A percentile compares a stretch with the other conserved stretches of the same genome.
Conservation (phyloP, 2,329 filamentous ascomycete species). For the Ilyonectria mors-panacis region DNA sequence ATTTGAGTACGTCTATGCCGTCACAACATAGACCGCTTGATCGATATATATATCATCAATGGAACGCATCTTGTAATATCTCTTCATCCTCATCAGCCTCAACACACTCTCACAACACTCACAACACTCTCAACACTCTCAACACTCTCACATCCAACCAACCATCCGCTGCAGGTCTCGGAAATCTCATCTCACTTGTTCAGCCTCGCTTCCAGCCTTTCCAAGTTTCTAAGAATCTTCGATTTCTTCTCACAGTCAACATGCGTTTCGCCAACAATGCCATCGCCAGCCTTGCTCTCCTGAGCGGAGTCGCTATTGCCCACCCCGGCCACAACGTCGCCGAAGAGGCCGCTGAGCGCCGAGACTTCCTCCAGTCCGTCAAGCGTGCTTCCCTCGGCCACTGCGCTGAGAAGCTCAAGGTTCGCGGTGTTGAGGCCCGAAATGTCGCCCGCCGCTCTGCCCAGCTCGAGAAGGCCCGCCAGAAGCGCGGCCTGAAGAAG, state of each 20-base stretch:
- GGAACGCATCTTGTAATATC: background rate
- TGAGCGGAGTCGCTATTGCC: constrained; percentile 47
- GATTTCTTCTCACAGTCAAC: background rate
- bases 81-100: constrained; percentile 12
- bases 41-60: background rate
- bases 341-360: constrained; percentile 65
- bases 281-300: constrained; percentile 32
- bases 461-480: constrained; percentile 58
- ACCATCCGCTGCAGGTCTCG: constrained; percentile 21
- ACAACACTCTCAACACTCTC: background rate
- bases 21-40: background rate
- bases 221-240: background rate
- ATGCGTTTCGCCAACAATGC: constrained; percentile 36
- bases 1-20: background rate
- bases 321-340: constrained; percentile 66
- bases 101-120: constrained; percentile 11
- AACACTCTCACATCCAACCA: background rate
- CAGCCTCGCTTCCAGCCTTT: background rate
- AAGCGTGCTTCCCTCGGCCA: constrained; percentile 61
- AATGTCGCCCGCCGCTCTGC: constrained; percentile 62
- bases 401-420: constrained; percentile 62
- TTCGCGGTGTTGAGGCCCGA: constrained; percentile 61
- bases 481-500: constrained; percentile 52
- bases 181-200: constrained; percentile 3
- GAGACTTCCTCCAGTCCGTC: constrained; percentile 56